phyloP scores from a whole-genome alignment of 1,139 yeast genomes.

The Lodderomyces jiufengensis region DNA sequence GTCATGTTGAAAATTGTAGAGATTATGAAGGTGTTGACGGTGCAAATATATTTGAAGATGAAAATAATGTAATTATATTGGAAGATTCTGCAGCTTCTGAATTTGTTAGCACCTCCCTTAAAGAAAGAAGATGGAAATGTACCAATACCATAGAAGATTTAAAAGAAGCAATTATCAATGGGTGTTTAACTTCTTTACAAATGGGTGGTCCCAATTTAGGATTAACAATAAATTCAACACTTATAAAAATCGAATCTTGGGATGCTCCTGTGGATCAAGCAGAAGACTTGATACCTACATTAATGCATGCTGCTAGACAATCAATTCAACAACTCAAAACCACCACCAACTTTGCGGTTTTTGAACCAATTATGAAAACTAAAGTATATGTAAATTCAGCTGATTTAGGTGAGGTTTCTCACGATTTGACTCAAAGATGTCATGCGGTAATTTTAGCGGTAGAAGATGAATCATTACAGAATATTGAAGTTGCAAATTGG shows the following conservation, averaged over 20 bases:
- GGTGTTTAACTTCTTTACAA: conserved; percentile 69
- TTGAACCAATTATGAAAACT: conserved; percentile 88
- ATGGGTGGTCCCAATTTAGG: conserved; percentile 70
- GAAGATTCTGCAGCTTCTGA: conserved; percentile 28
- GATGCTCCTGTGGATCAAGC: conserved; percentile 53
- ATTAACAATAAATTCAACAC: conserved; percentile 62
- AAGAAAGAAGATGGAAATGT: conserved; percentile 50
- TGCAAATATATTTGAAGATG: conserved; percentile 31
- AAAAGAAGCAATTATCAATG: conserved; percentile 52
- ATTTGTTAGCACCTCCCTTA: conserved; percentile 23
- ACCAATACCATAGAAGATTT: conserved; percentile 46
- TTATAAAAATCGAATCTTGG: conserved; percentile 50
- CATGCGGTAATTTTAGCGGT: conserved; percentile 67
- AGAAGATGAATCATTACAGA: conserved; percentile 52
- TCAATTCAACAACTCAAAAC: conserved; percentile 32
- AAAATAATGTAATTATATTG: conserved; percentile 36
- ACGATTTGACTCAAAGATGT: conserved; percentile 65
- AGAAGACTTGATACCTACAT: conserved; percentile 21
- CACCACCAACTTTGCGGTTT: conserved; percentile 42
- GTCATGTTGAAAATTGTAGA: conserved; percentile 46
- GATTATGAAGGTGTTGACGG: conserved; percentile 42
- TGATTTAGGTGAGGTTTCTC: conserved; percentile 78
- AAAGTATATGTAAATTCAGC: conserved; percentile 65
- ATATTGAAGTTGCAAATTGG: conserved; percentile 37
- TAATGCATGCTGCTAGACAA: conserved; percentile 31